Evolutionary conservation across 441 rosid genomes (phyloP), one percentile per base, ranked within the genome.

Genomic region (Cnidoscolus chayamansa): DNA sequence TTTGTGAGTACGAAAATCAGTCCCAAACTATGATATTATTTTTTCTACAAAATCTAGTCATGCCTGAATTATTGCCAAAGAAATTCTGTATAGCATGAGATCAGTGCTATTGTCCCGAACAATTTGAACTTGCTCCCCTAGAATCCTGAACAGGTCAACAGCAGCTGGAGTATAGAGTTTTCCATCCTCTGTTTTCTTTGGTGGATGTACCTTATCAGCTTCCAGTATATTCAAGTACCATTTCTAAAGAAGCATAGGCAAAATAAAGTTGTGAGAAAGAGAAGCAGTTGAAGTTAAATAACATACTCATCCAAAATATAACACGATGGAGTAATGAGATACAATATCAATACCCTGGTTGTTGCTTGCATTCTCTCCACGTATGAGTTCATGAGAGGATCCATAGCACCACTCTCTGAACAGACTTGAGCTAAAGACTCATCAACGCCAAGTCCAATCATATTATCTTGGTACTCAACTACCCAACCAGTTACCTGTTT

Each of bases 301-400:
- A 25, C 63, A 61, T 16, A 15, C 35, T 30, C 53, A 48, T n/a
- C 55, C 45, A 56, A 64, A 58, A 58, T 58, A 47, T 30, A 74
- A 19, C 20, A 66, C 60, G 35, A 68, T 43, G 62, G 35, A 74
- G 7, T 25, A 64, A 62, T 12, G 31, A 51, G 67, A 43, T 30
- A 59, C 43, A n/a, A 43, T 67, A 40, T 61, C 25, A n/a, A 85
- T 82, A 96, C 99, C 97, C 81, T 91, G 43, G 96, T 96, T 64
- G 99, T 96, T 70, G 97, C 98, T 87, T 90, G 98, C 97, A 93
- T 96, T 86, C 99, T 83, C 86, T 96, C 97, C 67, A 96, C 93
- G 82, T 96, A 96, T 50, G 98, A 84, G 79, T 93, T 90, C 99
- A 96, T 96, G 72, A 96, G 86, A 80, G 99, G 99, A 84, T 96